Conservation (phyloP, 2,329 filamentous ascomycete species). For the Cercospora zeae-maydis region DNA sequence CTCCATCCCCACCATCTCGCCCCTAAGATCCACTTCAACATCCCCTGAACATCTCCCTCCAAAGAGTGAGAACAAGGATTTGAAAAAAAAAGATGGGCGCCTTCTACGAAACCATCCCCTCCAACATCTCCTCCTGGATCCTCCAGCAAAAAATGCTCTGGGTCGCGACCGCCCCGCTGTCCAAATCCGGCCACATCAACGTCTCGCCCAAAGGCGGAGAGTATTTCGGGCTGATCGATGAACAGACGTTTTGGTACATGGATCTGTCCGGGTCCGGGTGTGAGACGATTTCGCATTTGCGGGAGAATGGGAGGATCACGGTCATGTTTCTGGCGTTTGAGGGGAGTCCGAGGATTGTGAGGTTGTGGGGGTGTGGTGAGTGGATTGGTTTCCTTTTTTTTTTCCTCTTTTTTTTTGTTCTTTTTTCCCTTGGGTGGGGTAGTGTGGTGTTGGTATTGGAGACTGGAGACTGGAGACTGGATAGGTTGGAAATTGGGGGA, state of each 20-base stretch:
- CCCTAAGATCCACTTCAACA: not conserved
- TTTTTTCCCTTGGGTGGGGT: too few relatives aligned
- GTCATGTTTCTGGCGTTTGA: conserved; percentile 44
- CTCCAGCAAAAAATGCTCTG: conserved; percentile 45
- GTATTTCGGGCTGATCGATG: conserved; percentile 42
- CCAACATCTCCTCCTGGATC: conserved; percentile 42
- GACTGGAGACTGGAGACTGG: conserved; percentile 36
- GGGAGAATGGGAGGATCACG: conserved; percentile 45
- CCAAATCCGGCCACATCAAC: conserved; percentile 43
- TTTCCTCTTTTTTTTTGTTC: not conserved
- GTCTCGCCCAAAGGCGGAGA: conserved; percentile 46
- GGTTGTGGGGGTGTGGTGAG: conserved; percentile 42
- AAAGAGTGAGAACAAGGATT: too few relatives aligned
- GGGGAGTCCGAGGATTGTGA: conserved; percentile 43
- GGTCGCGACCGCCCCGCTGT: conserved; percentile 44
- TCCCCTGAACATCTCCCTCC: too few relatives aligned
- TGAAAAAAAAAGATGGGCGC: conserved; percentile 38
- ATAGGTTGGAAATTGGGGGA: conserved; percentile 34
- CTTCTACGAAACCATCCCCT: conserved; percentile 44
- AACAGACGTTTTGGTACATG: conserved; percentile 45
- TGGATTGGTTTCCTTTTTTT: not conserved
- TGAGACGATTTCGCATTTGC: conserved; percentile 45
- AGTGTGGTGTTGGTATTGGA: too few relatives aligned
- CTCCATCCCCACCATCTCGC: not conserved
- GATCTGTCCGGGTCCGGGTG: conserved; percentile 44